Base-by-base conservation (phyloP, 1,139 yeast genomes). In the Candida tetrigidarum region DNA sequence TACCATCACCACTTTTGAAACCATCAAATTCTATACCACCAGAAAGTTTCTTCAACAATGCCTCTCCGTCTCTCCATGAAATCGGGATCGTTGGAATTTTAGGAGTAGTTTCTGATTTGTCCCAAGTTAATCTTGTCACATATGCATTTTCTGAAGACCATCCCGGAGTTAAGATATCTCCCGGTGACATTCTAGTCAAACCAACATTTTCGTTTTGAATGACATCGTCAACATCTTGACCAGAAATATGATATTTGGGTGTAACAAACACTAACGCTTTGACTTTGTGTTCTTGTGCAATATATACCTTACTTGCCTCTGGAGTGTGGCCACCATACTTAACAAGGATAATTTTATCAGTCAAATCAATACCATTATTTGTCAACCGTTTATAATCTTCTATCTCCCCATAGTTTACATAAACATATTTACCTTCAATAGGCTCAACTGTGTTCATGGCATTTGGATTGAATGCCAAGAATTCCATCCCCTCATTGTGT, bases 161-260 rank as follows among this genome's bases (percentile, higher is more conserved):
- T 0, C 95, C 96, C 0, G 96, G 96, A 1, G 86, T 78, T 18
- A 88, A 63, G 2, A 89, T 78, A 60, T 90, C 96, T 2, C 98
- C 98, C 0, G 95, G 82, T 47, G 81, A 78, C 47, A 72, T 68
- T 46, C 88, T 82, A 0, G 86, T 72, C 30, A 83, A 70, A 0
- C 86, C 96, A 2, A 86, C 87, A 47, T 87, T 76, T 20, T 76
- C 77, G 47, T 81, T 77, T 58, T 84, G 85, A 22, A 86, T 80
- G 0, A 81, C 71, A 38, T 77, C 81, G 19, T 63, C 69, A 16
- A 54, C 59, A 9, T 45, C 52, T 15, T 52, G 42, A 58, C 6
- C 42, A 23, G 39, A 32, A 5, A 62, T 48, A 6, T 58, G 56
- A 34, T 60, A 53, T 36, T 62, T 50, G 0, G 67, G 61, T 0